Evolutionary conservation across 2,329 filamentous ascomycete species (phyloP), one percentile per base, ranked within the genome.

Genomic region (Huntiella savannae): DNA sequence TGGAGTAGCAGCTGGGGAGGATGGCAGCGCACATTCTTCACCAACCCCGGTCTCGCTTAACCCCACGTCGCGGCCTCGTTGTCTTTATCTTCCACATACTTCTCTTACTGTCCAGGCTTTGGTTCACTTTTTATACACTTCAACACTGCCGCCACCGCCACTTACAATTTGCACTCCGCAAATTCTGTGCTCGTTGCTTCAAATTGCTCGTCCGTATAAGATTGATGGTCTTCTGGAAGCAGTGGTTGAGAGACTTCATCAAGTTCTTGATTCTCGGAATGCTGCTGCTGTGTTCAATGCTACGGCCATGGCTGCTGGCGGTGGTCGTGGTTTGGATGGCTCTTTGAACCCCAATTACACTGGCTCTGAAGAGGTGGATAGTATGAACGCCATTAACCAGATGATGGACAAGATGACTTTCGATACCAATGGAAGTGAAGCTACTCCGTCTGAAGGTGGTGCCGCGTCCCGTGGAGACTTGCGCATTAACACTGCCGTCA

Each of bases 251-350:
- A 76, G 88, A 5, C 69, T 98, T 0, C 91, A 98, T 56, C 73
- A 82, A 28, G 74, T 92, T 1, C 73, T 98, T 3, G 91, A 98
- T 59, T 91, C 84, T 41, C 75, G 88, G 40, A 98, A 96, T 54
- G 88, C 91, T 0, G 91, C 91, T 0, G 91, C 91, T 4, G 87
- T 98, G 0, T 98, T 98, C 68, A 98, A 98, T 53, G 91, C 91
- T 0, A 91, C 88, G 0, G 91, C 91, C 45, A 96, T 96, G 91
- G 91, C 87, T 0, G 91, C 91, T 1, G 91, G 91, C 8, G 87
- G 91, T 19, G 91, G 91, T 0, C 76, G 86, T 41, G 82, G 83
- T 41, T 83, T 88, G 22, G 78, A 81, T 45, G 83, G 70, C 34
- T 68, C 65, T 1, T 61, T 77, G 28, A 76, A 77, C 54, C 76